phyloP scores from a whole-genome alignment of 345 rosid species.

The Ceriops decandra region DNA sequence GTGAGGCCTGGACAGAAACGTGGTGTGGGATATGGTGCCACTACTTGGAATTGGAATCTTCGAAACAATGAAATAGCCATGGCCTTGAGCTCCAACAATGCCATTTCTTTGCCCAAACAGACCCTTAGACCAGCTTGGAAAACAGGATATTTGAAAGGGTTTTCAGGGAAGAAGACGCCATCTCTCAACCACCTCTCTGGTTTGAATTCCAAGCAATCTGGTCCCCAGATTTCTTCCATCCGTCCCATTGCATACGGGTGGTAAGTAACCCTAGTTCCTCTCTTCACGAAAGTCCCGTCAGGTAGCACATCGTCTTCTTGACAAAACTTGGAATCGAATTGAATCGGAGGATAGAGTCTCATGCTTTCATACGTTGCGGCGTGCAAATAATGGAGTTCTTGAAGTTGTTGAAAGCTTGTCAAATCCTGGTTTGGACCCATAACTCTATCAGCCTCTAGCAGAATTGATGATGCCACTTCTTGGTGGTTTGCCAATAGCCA shows the following conservation, averaged over 20 bases:
- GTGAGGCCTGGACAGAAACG: slow-evolving; percentile 54
- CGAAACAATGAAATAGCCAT: slow-evolving; percentile 49
- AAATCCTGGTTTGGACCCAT: slow-evolving; percentile 27
- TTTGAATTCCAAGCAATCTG: slow-evolving; percentile 57
- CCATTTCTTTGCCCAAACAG: slow-evolving; percentile 82
- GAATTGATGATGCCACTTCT: slow-evolving; percentile 22
- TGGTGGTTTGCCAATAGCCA: slow-evolving; percentile 47
- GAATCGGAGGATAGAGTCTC: slow-evolving; percentile 58
- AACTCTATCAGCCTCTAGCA: slow-evolving; percentile 36
- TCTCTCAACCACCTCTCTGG: slow-evolving; percentile 70
- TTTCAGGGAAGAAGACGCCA: slow-evolving; percentile 43
- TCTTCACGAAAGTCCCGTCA: slow-evolving; percentile 47
- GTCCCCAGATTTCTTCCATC: slow-evolving; percentile 63
- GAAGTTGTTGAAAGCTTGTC: slow-evolving; percentile 33
- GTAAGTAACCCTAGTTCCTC: slow-evolving; percentile 70
- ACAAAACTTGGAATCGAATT: slow-evolving; percentile 55
- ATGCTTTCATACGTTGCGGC: slow-evolving; percentile 47
- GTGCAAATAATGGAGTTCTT: slow-evolving; percentile 40
- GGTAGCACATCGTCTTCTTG: slow-evolving; percentile 39
- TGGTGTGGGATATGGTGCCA: slow-evolving; percentile 11
- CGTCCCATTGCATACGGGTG: slow-evolving; percentile 83
- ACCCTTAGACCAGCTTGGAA: slow-evolving; percentile 70
- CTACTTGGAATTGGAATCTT: slow-evolving; percentile 32
- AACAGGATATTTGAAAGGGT: slow-evolving; percentile 62
- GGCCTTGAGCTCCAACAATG: slow-evolving; percentile 54